Evolutionary conservation across 805 yeast species (phyloP).

Genomic region (Wickerhamiella siamensis): DNA sequence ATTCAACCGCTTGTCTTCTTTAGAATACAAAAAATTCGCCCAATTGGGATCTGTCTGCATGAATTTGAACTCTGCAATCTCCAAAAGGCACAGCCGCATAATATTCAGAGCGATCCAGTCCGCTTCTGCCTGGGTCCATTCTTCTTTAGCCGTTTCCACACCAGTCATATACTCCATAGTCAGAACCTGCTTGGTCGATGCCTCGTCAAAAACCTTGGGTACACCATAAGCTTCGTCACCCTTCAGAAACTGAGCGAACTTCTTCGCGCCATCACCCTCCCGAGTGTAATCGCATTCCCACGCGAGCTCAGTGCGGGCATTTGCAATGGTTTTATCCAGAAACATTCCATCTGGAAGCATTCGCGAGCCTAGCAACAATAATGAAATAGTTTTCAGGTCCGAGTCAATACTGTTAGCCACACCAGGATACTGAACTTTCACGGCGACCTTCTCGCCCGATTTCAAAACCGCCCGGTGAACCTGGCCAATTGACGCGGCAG

Average conservation of each 20-base stretch:
- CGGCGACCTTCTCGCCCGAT: constrained; percentile 60
- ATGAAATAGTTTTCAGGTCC: constrained; percentile 70
- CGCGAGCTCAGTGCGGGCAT: constrained; percentile 81
- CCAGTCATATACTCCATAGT: constrained; percentile 89
- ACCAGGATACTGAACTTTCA: constrained; percentile 95
- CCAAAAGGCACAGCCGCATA: constrained; percentile 74
- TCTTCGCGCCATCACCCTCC: constrained; percentile 64
- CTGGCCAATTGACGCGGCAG: constrained; percentile 96
- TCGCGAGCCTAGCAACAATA: constrained; percentile 74
- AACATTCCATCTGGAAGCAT: constrained; percentile 83
- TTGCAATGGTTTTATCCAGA: constrained; percentile 79
- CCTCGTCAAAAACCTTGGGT: constrained; percentile 64
- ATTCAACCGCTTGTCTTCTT: constrained; percentile 57
- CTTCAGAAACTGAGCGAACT: constrained; percentile 47
- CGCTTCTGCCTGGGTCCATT: constrained; percentile 54
- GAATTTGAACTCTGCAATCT: constrained; percentile 68
- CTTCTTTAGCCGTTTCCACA: constrained; percentile 59
- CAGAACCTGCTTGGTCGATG: constrained; percentile 68
- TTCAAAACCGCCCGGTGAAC: constrained; percentile 67
- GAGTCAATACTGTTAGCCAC: constrained; percentile 88
- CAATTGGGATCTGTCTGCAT: constrained; percentile 99
- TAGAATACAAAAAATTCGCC: constrained; percentile 89
- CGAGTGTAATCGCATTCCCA: constrained; percentile 97
- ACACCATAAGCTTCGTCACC: constrained; percentile 56
- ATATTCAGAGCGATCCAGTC: constrained; percentile 74